phyloP scores from a whole-genome alignment of 164 flowering plant species.

The Saururus chinensis region DNA sequence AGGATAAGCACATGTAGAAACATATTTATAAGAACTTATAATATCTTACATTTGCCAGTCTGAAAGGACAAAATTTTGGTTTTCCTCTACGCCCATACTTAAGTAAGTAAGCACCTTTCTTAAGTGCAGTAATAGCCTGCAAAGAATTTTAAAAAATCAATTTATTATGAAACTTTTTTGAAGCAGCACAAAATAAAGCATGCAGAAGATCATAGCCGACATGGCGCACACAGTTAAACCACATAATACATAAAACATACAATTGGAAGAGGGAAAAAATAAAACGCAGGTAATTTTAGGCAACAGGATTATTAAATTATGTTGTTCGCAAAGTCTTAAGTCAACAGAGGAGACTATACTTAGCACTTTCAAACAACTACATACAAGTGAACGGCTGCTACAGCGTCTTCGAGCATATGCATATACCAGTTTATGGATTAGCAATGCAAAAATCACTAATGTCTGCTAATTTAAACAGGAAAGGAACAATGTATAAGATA shows the following conservation, averaged over 20 bases:
- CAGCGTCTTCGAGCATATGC: neutral
- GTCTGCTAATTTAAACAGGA: neutral
- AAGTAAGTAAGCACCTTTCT: conserved; percentile 85
- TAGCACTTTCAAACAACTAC: too few relatives aligned
- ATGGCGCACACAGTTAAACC: too few relatives aligned
- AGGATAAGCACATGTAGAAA: too few relatives aligned
- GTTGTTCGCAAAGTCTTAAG: too few relatives aligned
- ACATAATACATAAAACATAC: too few relatives aligned
- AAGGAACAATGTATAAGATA: neutral
- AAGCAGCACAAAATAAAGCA: neutral
- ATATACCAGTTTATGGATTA: neutral
- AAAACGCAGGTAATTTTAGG: too few relatives aligned
- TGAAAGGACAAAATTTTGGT: conserved; percentile 93
- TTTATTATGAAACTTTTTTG: neutral
- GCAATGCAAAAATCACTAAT: too few relatives aligned
- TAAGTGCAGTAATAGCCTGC: conserved; percentile 93
- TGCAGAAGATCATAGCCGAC: neutral
- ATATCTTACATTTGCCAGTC: conserved; percentile 76
- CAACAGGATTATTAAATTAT: too few relatives aligned
- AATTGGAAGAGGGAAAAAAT: too few relatives aligned
- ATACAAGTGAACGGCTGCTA: neutral
- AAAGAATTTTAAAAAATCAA: neutral
- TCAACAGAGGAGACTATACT: too few relatives aligned
- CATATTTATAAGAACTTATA: too few relatives aligned
- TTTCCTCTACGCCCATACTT: conserved; percentile 97